These are phyloP conservation scores for Parastagonospora nodorum DNA, from an alignment of 2,329 filamentous ascomycete species.

Conservation along the genomic window DNA sequence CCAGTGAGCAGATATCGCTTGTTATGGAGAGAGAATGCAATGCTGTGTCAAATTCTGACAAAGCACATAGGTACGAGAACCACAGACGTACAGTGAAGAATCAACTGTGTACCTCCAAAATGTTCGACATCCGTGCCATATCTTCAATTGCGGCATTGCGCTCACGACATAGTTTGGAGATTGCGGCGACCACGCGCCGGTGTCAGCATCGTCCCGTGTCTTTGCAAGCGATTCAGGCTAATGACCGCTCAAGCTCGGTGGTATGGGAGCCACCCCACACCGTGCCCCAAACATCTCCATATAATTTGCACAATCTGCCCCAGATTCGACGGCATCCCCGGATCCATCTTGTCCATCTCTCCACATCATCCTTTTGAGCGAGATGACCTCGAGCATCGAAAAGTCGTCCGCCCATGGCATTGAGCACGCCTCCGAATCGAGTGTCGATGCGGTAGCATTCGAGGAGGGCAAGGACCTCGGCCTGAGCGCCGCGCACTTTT, in stretches of 20 bases:
- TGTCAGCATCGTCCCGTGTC: background rate
- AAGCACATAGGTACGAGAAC: no score
- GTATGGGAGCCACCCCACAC: background rate
- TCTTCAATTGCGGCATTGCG: no score
- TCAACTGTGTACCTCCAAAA: no score
- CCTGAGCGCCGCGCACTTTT: slow-evolving; percentile 23
- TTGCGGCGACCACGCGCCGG: background rate
- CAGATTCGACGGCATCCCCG: background rate
- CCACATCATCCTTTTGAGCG: background rate
- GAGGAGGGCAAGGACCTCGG: slow-evolving; percentile 22
- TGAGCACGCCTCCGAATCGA: slow-evolving; percentile 17
- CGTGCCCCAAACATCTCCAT: background rate
- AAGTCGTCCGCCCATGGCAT: slow-evolving; percentile 14
- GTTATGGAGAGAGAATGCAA: no score
- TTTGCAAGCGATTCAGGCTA: background rate
- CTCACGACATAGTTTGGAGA: no score
- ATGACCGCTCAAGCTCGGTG: background rate
- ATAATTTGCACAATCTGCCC: background rate
- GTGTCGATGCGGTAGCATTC: slow-evolving; percentile 15
- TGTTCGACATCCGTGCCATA: no score
- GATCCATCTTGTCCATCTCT: background rate
- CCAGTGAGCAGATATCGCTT: no score
- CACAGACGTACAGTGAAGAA: no score
- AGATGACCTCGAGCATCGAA: slow-evolving; percentile 20
- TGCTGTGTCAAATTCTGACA: no score